Percentiles rank a stretch among this genome's conserved stretches.
Conservation (phyloP, 805 yeast species). For the Myxozyma kluyveri region DNA sequence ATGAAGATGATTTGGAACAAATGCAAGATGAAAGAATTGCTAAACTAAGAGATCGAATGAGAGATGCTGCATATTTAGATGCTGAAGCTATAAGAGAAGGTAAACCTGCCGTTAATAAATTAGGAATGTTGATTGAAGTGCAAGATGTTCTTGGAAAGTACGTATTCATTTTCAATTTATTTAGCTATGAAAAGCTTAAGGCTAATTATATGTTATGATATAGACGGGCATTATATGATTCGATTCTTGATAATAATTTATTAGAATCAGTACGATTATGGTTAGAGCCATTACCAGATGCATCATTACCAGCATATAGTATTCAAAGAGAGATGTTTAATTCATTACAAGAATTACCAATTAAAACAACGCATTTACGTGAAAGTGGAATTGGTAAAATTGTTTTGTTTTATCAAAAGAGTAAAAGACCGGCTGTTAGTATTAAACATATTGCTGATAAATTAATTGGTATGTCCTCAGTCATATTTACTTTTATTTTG, state of each 20-base stretch:
- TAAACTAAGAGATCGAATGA: slow-evolving; percentile 81
- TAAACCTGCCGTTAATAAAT: slow-evolving; percentile 70
- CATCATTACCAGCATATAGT: slow-evolving; percentile 94
- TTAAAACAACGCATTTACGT: slow-evolving; percentile 90
- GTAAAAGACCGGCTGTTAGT: slow-evolving; percentile 81
- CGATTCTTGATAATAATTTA: slow-evolving; percentile 88
- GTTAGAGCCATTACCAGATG: slow-evolving; percentile 98
- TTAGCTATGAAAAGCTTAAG: background rate
- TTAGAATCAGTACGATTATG: slow-evolving; percentile 92
- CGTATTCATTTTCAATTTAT: background rate
- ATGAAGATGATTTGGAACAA: slow-evolving; percentile 91
- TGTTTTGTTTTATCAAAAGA: slow-evolving; percentile 85
- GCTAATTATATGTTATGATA: background rate
- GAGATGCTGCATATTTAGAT: slow-evolving; percentile 58
- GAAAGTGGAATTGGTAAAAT: slow-evolving; percentile 95
- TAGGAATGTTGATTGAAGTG: slow-evolving; percentile 77
- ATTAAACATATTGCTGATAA: slow-evolving; percentile 87
- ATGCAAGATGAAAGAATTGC: slow-evolving; percentile 91
- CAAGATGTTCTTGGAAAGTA: slow-evolving; percentile 64
- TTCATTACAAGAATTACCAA: slow-evolving; percentile 75
- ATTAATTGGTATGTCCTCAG: slow-evolving; percentile 50
- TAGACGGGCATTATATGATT: slow-evolving; percentile 74
- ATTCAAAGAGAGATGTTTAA: slow-evolving; percentile 83
- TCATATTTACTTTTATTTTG: background rate
- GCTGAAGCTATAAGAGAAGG: slow-evolving; percentile 57